Percentiles rank a stretch among this genome's conserved stretches.
These are phyloP conservation scores for Cicer bijugum DNA, from an alignment of 306 rosid species.

Conservation along the genomic window DNA sequence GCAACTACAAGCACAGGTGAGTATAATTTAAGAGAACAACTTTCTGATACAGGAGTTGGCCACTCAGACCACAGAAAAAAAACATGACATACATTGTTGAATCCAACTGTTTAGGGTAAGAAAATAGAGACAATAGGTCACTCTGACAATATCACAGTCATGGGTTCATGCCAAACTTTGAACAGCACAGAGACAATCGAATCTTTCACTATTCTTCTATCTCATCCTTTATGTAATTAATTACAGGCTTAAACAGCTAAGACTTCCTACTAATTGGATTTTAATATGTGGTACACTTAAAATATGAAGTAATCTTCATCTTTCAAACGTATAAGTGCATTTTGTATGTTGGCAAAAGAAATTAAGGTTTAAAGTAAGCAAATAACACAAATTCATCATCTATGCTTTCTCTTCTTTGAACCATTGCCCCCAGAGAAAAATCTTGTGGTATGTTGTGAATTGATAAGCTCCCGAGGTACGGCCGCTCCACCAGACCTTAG, in stretches of 20 bases:
- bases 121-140: neutral
- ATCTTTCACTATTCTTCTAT: conserved; percentile 11
- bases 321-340: conserved; percentile 33
- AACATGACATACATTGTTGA: conserved; percentile 13
- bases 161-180: conserved; percentile 15
- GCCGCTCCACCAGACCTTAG: conserved; percentile 73
- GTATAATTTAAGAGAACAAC: neutral
- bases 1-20: conserved; percentile 1
- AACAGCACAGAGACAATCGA: conserved; percentile 11
- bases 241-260: conserved; percentile 32
- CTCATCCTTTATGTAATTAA: conserved; percentile 7
- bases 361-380: conserved; percentile 15
- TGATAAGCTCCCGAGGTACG: conserved; percentile 70
- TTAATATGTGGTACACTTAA: neutral
- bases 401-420: conserved; percentile 52
- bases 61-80: neutral
- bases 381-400: conserved; percentile 31
- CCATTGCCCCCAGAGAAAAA: conserved; percentile 49
- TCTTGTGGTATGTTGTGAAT: conserved; percentile 49
- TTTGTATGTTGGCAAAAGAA: conserved; percentile 23
- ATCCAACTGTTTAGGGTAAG: conserved; percentile 4
- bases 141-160: neutral
- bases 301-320: conserved; percentile 29
- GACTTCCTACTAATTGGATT: conserved; percentile 8
- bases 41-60: neutral